Conservation (phyloP, 108 stramenopile species). For the Schizochytrium sp. region DNA sequence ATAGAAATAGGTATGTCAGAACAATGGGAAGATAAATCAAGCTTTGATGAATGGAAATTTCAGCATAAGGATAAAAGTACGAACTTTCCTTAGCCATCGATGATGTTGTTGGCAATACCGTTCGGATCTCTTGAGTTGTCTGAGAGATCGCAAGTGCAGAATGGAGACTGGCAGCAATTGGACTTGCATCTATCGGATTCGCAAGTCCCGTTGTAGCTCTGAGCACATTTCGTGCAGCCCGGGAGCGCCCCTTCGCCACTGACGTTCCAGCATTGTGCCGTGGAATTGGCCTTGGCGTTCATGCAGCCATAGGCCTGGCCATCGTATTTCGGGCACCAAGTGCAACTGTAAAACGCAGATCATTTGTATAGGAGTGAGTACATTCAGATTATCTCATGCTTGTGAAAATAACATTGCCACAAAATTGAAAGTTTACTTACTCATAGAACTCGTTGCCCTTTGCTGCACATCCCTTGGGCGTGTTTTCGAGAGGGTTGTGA, state of each 20-base stretch:
- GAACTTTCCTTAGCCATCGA: neutral
- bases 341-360: neutral
- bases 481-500: constrained; percentile 33
- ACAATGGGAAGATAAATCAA: no score
- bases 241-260: neutral
- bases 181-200: neutral
- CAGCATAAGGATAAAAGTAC: no score
- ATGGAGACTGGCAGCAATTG: constrained; percentile 42
- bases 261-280: constrained; percentile 42
- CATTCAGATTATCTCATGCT: neutral
- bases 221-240: neutral
- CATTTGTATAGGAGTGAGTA: no score
- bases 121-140: neutral
- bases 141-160: constrained; percentile 38
- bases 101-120: neutral
- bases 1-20: no score
- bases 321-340: constrained; percentile 24
- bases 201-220: constrained; percentile 1
- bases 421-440: neutral
- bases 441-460: constrained; percentile 12
- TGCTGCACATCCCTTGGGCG: neutral
- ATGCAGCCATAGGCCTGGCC: constrained; percentile 36
- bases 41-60: no score
- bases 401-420: neutral
- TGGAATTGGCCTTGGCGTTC: constrained; percentile 33